Base-by-base conservation (phyloP, 805 yeast genomes). In the Sugiyamaella smithiae region DNA sequence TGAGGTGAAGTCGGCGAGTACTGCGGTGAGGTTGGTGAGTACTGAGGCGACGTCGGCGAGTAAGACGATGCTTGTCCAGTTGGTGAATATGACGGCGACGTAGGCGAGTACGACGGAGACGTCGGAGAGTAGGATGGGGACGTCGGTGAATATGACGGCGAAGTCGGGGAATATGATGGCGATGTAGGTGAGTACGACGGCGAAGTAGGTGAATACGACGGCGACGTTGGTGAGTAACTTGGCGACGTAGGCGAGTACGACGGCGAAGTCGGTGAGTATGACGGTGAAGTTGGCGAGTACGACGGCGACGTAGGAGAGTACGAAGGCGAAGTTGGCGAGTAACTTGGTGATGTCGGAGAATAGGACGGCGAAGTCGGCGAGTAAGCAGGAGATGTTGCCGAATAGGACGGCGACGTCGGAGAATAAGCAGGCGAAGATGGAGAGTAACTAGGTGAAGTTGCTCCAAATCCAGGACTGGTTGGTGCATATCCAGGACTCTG, bases 321-420 rank as follows among this genome's bases (percentile, higher is more conserved):
- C 12, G 73, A 60, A 57, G 95, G 93, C 0, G 88, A 80, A 0
- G 90, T 83, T 50, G 91, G 90, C 1, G 79, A 70, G 59, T 81
- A 82, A 1, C 66, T 52, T 53, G 85, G 85, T 11, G 81, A 76
- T 1, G 87, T 81, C 46, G 88, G 88, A 0, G 77, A 68, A 65
- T 82, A 79, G 22, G 65, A 53, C 56, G 93, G 91, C 3, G 87
- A 80, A 1, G 93, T 85, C 42, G 96, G 95, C 1, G 84, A 76
- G 66, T 88, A 88, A 1, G 72, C 63, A 51, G 96, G 96, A 0
- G 91, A 83, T 0, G 96, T 87, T 48, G 96, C 95, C 0, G 84
- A 75, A 62, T 87, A 87, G 3, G 76, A 63, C 58, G 95, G 91
- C 0, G 87, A 79, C 0, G 95, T 84, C 45, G 96, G 96, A 0